Evolutionary conservation across 495 filamentous ascomycete species (phyloP), one percentile per base, ranked within the genome.

Genomic region (Neurospora sp.): DNA sequence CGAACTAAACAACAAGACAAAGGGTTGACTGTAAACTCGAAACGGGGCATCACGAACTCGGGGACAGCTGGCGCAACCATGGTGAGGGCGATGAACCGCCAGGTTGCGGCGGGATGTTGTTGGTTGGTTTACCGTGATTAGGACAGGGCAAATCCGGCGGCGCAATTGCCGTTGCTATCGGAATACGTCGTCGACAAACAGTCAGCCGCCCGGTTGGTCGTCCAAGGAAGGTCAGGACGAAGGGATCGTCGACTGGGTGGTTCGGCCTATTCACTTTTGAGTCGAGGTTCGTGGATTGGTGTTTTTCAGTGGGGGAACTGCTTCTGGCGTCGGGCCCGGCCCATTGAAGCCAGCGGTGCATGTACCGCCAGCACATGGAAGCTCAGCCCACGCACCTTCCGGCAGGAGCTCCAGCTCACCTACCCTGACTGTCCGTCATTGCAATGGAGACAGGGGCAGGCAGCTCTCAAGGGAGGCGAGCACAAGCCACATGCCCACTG

Each of bases 41-140:
- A 77, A 78, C 75, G 69, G 73, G 76, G 76, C 70, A 68, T 39
- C 61, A 87, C 91, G 78, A 87, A 96, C 93, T 96, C 93, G 79
- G 93, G 93, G 71, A 96, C 92, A 83, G 92, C 92, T 82, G 93
- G 93, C 84, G 89, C 89, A 84, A 95, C 91, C 93, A 96, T 96
- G 78, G 86, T 85, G 85, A 80, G 72, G 75, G 73, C 40, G 27
- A 44, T 42, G 68, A 70, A 41, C 38, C 35, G 61, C 53, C 61
- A 70, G 69, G n/a, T 41, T 61, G 14, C 40, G 48, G 74, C 40
- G 73, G 69, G 35, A 39, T 69, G 12, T 37, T 53, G 3, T 68
- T 61, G 41, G 46, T 22, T 61, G 48, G 48, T 31, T 16, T 31
- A 35, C 53, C 27, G 27, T 31, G 27, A 31, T 31, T 31, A 31